Base-by-base conservation (phyloP, 768 basidiomycete species). In the Agaricus blazei region DNA sequence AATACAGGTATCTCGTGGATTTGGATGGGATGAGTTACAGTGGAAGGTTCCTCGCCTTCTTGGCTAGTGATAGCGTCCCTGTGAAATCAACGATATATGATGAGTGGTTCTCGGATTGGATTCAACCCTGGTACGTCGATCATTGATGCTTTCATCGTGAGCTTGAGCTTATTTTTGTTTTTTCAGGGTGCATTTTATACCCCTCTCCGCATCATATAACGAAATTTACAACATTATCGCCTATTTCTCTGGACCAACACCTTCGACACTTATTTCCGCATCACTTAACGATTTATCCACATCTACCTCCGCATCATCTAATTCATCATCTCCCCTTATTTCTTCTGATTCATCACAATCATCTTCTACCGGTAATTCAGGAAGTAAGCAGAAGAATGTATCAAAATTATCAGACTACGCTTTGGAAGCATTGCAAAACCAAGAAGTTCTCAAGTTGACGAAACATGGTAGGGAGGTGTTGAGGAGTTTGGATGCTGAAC, bases 1-100 rank as follows among this genome's bases (percentile, higher is more conserved):
- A 82, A 58, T 89, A 93, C 75, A 93, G 93, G 72, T 90, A 93
- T 65, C 75, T 93, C 28, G 69, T 93, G 58, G 93, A 95, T 69
- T 68, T 96, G 51, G 93, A 95, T 63, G 93, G 93, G 27, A 92
- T 92, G 87, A 85, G 88, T 19, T 96, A 95, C 68, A 91, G 88
- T 24, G 93, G 85, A 7, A 77, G 90, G 28, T 91, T 93, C 66
- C 83, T 90, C 77, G 80, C 84, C 2, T 81, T 90, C 63, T 67
- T 91, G 64, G 84, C 83, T 46, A 90, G 86, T 49, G 90, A 93
- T 65, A 90, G 89, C 58, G 89, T 82, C 4, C 88, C 90, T 4
- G 68, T 96, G 56, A 95, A 96, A 69, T 75, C 86, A 19, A 93
- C 89, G 1, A 83, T 95, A 3, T 93, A 93, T 67, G 80, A 83